Evolutionary conservation across 176 grass and related monocot genomes (phyloP), one percentile per base, ranked within the genome.

Genomic region (Oryza meridionalis): DNA sequence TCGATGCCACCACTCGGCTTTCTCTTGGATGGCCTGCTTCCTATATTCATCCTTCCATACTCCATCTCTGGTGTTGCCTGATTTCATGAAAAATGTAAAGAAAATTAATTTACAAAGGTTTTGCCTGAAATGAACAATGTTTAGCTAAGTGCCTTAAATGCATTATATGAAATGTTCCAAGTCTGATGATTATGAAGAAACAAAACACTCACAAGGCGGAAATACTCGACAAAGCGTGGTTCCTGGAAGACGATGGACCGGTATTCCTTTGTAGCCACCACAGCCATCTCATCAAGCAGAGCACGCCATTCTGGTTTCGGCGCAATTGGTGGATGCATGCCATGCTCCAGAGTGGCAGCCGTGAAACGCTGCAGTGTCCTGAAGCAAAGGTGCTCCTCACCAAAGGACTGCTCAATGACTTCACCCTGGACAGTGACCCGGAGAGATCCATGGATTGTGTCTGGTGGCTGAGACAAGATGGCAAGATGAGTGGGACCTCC

Each of bases 41-140:
- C 92, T 11, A 94, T 94, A 31, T 94, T 94, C 92, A 94, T 94
- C 87, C 89, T 90, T 67, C 92, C 92, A 83, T 94, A 94, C 51
- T 94, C 92, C 68, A 80, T 86, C 79, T 94, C 92, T 9, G 92
- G 89, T 69, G 92, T 94, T 53, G 89, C 89, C 92, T 94, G 26
- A 62, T 47, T 42, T n/a, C 51, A 24, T 19, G 78, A 64, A 21
- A 21, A 70, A 55, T 40, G 22, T 25, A 37, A 81, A 26, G 19
- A 69, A 50, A 67, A 21, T 67, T 49, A 72, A 79, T 64, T 79
- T 33, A 31, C 65, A 65, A 21, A 46, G 15, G 38, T 46, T 67
- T 10, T 64, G 49, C 14, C 63, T 33, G 49, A 67, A 50, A 62
- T 9, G n/a, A 67, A 35, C 65, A 35, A 22, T 24, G 31, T 80